phyloP scores from a whole-genome alignment of 2,329 filamentous ascomycete genomes.

The Simplicillium aogashimaense region DNA sequence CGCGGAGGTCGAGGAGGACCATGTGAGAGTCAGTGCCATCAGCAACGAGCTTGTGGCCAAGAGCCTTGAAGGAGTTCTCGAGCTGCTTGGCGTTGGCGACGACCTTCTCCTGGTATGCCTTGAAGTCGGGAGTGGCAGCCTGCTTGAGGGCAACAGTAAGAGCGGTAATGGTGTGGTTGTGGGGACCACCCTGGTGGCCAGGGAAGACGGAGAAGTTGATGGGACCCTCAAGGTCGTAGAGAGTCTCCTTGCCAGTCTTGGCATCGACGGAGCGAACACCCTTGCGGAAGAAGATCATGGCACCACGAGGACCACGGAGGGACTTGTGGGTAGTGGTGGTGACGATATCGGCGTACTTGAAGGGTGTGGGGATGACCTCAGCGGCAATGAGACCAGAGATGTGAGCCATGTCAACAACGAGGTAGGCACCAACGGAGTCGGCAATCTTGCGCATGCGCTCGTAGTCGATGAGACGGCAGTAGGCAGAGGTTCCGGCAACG shows the following conservation, averaged over 20 bases:
- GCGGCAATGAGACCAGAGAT: slow-evolving; percentile 94
- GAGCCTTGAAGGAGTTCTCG: slow-evolving; percentile 71
- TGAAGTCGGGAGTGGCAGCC: slow-evolving; percentile 83
- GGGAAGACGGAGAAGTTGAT: slow-evolving; percentile 99
- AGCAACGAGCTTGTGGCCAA: slow-evolving; percentile 89
- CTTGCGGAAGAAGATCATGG: slow-evolving; percentile 99
- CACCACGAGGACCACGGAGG: slow-evolving; percentile 89
- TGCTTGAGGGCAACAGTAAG: slow-evolving; percentile 92
- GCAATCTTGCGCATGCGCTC: slow-evolving; percentile 92
- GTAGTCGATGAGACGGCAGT: slow-evolving; percentile 97
- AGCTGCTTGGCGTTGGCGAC: slow-evolving; percentile 89
- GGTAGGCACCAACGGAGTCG: slow-evolving; percentile 86
- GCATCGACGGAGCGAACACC: slow-evolving; percentile 81
- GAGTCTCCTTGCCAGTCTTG: slow-evolving; percentile 81
- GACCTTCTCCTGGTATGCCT: slow-evolving; percentile 86
- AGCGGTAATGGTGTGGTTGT: slow-evolving; percentile 99
- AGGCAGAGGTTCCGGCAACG: slow-evolving; percentile 92
- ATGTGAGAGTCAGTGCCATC: slow-evolving; percentile 97
- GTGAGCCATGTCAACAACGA: slow-evolving; percentile 97
- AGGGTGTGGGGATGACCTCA: slow-evolving; percentile 87
- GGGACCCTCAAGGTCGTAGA: slow-evolving; percentile 88
- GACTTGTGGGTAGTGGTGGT: slow-evolving; percentile 99
- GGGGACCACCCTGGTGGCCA: slow-evolving; percentile 93
- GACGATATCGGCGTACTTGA: slow-evolving; percentile 87
- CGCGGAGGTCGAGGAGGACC: slow-evolving; percentile 88